Percentiles rank a stretch among this genome's conserved stretches.
Evolutionary conservation across 2,329 filamentous ascomycete species (phyloP).

Genomic region (Claviceps maximensis): DNA sequence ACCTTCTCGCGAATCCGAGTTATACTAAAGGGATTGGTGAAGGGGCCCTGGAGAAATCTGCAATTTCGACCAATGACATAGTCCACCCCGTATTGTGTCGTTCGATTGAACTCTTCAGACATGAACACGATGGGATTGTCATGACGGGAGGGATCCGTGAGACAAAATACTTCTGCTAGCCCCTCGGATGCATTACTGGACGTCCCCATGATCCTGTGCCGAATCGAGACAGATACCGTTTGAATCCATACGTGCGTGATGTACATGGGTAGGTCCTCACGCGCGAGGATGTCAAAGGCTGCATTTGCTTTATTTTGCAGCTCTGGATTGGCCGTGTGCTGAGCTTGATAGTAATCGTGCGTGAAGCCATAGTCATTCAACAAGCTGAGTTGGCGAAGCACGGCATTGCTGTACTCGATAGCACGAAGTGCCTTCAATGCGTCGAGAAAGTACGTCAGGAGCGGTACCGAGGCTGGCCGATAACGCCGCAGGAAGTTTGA

Average conservation of each 20-base stretch:
- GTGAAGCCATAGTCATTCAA: slow-evolving; percentile 8
- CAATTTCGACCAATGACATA: slow-evolving; percentile 67
- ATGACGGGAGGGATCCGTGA: slow-evolving; percentile 57
- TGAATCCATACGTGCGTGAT: slow-evolving; percentile 55
- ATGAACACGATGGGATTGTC: slow-evolving; percentile 68
- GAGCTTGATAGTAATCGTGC: slow-evolving; percentile 5
- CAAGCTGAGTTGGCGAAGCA: slow-evolving; percentile 8
- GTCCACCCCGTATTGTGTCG: slow-evolving; percentile 49
- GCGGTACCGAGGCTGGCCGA: slow-evolving; percentile 48
- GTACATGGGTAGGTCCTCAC: slow-evolving; percentile 58
- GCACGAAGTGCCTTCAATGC: slow-evolving; percentile 57
- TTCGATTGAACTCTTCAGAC: slow-evolving; percentile 60
- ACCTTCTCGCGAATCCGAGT: slow-evolving; percentile 48
- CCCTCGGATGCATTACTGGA: slow-evolving; percentile 57
- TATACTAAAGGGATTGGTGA: slow-evolving; percentile 51
- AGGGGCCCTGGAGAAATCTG: slow-evolving; percentile 64
- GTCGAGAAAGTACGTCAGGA: slow-evolving; percentile 60
- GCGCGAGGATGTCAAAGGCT: slow-evolving; percentile 49
- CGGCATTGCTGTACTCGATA: slow-evolving; percentile 56
- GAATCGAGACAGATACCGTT: slow-evolving; percentile 53
- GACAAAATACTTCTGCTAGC: slow-evolving; percentile 60
- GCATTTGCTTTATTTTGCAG: slow-evolving; percentile 48
- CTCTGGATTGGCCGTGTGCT: slow-evolving; percentile 37
- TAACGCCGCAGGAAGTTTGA: slow-evolving; percentile 49
- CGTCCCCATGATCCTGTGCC: slow-evolving; percentile 52